phyloP scores from a whole-genome alignment of 1,139 yeast genomes.

The Yamadazyma aaseri region DNA sequence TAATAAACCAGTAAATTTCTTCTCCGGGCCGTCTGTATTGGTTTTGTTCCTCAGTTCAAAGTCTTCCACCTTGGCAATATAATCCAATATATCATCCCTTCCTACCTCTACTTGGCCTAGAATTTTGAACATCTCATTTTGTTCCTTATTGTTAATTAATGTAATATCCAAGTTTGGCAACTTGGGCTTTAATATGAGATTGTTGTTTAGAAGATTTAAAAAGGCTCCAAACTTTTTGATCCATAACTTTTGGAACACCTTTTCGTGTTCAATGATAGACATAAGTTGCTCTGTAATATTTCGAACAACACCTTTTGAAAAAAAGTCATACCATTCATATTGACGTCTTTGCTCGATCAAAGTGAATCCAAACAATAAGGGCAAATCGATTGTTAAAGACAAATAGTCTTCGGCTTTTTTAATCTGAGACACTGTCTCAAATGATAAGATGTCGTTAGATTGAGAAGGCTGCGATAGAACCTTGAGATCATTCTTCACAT shows the following conservation, averaged over 20 bases:
- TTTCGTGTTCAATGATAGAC: constrained; percentile 58
- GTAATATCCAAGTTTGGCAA: constrained; percentile 46
- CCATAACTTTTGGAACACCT: constrained; percentile 61
- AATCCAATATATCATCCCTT: constrained; percentile 41
- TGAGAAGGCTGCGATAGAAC: constrained; percentile 14
- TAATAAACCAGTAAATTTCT: constrained; percentile 39
- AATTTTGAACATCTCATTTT: constrained; percentile 19
- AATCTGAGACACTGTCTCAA: constrained; percentile 27
- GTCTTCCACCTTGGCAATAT: constrained; percentile 29
- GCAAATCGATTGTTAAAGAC: constrained; percentile 67
- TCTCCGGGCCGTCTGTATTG: constrained; percentile 19
- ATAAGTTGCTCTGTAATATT: constrained; percentile 62
- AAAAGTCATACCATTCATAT: constrained; percentile 60
- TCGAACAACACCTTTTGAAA: constrained; percentile 48
- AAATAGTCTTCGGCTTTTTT: constrained; percentile 46
- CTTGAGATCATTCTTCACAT: constrained; percentile 30
- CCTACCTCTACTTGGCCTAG: constrained; percentile 28
- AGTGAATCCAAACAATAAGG: constrained; percentile 75
- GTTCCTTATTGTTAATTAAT: constrained; percentile 23
- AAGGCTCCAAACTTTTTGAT: constrained; percentile 54
- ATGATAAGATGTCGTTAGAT: constrained; percentile 11
- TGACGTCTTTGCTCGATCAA: constrained; percentile 71
- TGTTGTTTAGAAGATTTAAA: constrained; percentile 30
- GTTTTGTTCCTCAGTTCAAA: constrained; percentile 17
- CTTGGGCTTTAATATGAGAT: constrained; percentile 15